Evolutionary conservation across 148 eudicot genomes (phyloP).

Genomic region (Chenopodium formosanum): DNA sequence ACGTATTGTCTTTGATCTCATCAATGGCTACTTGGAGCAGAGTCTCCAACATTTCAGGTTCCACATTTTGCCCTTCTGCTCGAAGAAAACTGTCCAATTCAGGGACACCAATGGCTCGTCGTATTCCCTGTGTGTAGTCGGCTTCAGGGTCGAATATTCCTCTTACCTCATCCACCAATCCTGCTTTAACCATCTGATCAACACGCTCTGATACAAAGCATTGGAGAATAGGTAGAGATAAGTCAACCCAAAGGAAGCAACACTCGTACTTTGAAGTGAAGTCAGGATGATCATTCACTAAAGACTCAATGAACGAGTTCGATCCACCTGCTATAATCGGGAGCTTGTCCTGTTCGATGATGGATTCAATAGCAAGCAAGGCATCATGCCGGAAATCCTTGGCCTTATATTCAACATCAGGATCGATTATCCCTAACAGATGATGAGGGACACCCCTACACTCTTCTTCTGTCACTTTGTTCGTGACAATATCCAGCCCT

Average conservation of each 20-base stretch:
- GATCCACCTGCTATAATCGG: constrained; percentile 96
- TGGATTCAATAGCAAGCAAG: constrained; percentile 48
- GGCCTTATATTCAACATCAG: constrained; percentile 53
- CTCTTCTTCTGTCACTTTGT: constrained; percentile 77
- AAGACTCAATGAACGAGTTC: constrained; percentile 68
- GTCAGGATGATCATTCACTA: constrained; percentile 56
- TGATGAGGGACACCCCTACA: constrained; percentile 75
- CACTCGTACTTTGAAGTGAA: constrained; percentile 60
- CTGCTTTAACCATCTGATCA: constrained; percentile 59
- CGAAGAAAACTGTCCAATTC: constrained; percentile 58
- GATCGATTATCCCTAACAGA: constrained; percentile 57
- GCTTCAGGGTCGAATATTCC: constrained; percentile 44
- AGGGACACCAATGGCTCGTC: constrained; percentile 88
- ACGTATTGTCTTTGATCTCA: constrained; percentile 60
- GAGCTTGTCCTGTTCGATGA: constrained; percentile 43
- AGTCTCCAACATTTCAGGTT: constrained; percentile 28
- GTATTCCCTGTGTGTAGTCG: constrained; percentile 55
- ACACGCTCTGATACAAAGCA: constrained; percentile 66
- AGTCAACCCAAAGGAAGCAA: constrained; percentile 81
- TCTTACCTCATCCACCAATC: constrained; percentile 66
- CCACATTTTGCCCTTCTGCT: constrained; percentile 35
- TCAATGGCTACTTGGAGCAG: constrained; percentile 54
- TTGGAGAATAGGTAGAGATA: constrained; percentile 45
- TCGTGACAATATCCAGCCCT: constrained; percentile 69
- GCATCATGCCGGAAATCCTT: constrained; percentile 58